Evolutionary conservation across 2,329 filamentous ascomycete species (phyloP), one percentile per base, ranked within the genome.

Genomic region (Penicillium sp.): DNA sequence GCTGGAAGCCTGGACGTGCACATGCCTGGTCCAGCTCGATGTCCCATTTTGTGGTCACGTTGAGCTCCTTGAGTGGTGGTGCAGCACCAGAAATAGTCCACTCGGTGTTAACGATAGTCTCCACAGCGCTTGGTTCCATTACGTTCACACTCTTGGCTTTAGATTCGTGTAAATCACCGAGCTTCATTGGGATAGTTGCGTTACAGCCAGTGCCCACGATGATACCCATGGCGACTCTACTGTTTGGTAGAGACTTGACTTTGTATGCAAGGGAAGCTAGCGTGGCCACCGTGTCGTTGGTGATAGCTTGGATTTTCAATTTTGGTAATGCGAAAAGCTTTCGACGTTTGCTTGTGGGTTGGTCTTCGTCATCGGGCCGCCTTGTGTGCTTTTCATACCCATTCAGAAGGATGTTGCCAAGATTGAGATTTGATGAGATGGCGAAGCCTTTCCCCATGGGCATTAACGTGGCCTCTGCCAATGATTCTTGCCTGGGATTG

Each of bases 191-290:
- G 40, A 93, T 86, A 1, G 90, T 93, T 2, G 90, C 90, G 67
- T 93, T 93, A 68, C 87, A 88, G 4, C 90, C 90, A 0, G 90
- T 93, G 11, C 90, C 90, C 36, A 91, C 87, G 60, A 94, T 92
- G 21, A 93, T 80, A 5, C 88, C 89, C 88, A 93, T 92, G 29
- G 82, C 84, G 3, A 90, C 87, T 60, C 87, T 84, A 59, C 84
- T 87, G 57, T 83, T 82, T 0, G 78, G 75, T 15, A 81, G 75
- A 19, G 84, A 83, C 62, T 85, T 84, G 52, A 87, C 86, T 55
- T 86, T 82, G 72, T 91, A 91, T 33, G 90, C 86, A 62, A 92
- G 86, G 0, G 90, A 91, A 36, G 90, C 85, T 25, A 93, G 80
- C 0, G 90, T 93, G 6, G 90, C 88, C 38, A 93, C 89, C 0